Evolutionary conservation across 441 rosid species (phyloP), one percentile per base, ranked within the genome.

Genomic region (Pelargonium cotyledonis): DNA sequence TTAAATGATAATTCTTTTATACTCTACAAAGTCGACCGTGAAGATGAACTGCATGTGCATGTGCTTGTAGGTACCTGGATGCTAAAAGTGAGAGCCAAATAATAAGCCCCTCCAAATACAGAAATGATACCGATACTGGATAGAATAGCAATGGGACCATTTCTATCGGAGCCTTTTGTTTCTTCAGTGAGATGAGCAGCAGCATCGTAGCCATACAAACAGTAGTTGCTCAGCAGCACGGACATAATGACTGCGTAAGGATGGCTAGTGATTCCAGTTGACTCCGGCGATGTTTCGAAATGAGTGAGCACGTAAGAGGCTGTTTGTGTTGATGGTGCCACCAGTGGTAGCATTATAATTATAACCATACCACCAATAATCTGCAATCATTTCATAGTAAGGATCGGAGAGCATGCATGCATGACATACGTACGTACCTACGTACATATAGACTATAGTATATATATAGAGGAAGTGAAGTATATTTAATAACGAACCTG

Each of bases 101-200:
- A 74, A 55, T 83, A 88, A 31, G 83, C 90, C 90, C 88, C 83
- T 18, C 92, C 90, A 55, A 88, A 82, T 26, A 81, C 57, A 0
- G 87, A 77, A 55, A 88, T 85, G 75, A 88, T 84, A 6, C 87
- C 90, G 7, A 84, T 84, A 71, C 85, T 84, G 19, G 87, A 79
- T 16, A 85, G 90, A 57, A 88, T 88, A 3, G 87, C 86, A n/a
- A 79, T 74, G 11, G 92, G 92, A 51, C 92, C 92, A 72, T 69
- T 78, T 77, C 44, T 83, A 66, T 85, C 90, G 8, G 90, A 87
- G 12, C 82, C 87, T 76, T 79, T 88, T 35, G 92, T 88, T 80
- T 88, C 92, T 64, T 88, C 88, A 2, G 92, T 88, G 29, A 88
- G 69, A 75, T 85, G 90, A 8, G 92, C 92, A 1, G 90, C 90